Base-by-base conservation (phyloP, 345 rosid species). In the Corchorus capsularis region DNA sequence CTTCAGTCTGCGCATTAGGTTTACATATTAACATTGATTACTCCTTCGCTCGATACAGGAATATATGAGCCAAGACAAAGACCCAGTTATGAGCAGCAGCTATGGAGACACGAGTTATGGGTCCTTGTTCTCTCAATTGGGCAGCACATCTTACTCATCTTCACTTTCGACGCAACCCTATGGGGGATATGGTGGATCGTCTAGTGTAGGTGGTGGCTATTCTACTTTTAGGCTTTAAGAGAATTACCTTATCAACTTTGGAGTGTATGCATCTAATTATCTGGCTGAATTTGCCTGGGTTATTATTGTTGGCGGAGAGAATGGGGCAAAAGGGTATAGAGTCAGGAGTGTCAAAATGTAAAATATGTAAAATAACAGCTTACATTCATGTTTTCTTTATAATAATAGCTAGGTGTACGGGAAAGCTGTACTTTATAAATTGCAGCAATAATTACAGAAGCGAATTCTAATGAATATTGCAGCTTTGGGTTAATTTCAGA, bases 61-160 rank as follows among this genome's bases (percentile, higher is more conserved):
- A 43, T 82, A 76, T 64, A 78, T 85, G 50, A 84, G 71, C 65
- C 74, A 81, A 71, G 86, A 78, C 78, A 81, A 72, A 74, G 90
- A 87, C 52, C 73, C 87, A 8, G 66, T 69, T 11, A 19, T 84
- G 16, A 71, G 50, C 50, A 81, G 83, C 83, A 70, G 73, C 63
- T 84, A 89, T 20, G 75, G 81, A 34, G 88, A 89, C 45, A 39
- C 46, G 14, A 79, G 87, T 35, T 63, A 80, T 64, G 82, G 86
- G 74, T 66, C 85, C 4, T 27, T 77, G 0, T 85, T 81, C 76
- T 78, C 85, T 7, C 87, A 79, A 66, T 62, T 83, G 67, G 83
- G 84, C 2, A 72, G 53, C 52, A 27, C 80, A 27, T 54, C 78
- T 0, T 79, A 81, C 64, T 17, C 83, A 14, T 57, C 88, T 11